Evolutionary conservation across 2,329 filamentous ascomycete genomes (phyloP).

Genomic region (Talaromyces sp.): DNA sequence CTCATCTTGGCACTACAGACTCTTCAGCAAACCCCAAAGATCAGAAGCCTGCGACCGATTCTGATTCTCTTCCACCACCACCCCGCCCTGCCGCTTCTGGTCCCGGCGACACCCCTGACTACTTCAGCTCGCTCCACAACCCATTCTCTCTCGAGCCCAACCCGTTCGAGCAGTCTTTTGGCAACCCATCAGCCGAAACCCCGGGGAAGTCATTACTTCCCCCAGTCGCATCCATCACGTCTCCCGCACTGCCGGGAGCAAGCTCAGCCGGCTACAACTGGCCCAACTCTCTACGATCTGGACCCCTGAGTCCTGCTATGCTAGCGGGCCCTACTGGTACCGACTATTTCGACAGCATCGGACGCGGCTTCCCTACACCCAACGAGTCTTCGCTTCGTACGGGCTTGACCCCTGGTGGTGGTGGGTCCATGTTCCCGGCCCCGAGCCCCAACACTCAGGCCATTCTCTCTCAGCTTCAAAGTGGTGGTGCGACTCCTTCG

Average conservation of each 20-base stretch:
- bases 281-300: conserved; percentile 83
- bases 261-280: conserved; percentile 72
- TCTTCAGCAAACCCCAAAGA: conserved; percentile 29
- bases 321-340: conserved; percentile 71
- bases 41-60: conserved; percentile 28
- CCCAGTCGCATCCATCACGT: conserved; percentile 85
- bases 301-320: conserved; percentile 95
- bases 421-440: conserved; percentile 94
- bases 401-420: conserved; percentile 88
- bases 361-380: conserved; percentile 84
- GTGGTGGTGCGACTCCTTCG: conserved; percentile 79
- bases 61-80: conserved; percentile 63
- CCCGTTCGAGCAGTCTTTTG: conserved; percentile 95
- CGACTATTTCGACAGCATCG: conserved; percentile 86
- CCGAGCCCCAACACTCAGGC: conserved; percentile 84
- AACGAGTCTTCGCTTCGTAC: conserved; percentile 94
- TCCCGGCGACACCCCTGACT: conserved; percentile 61
- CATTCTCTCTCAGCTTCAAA: conserved; percentile 73
- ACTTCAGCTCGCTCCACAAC: conserved; percentile 61
- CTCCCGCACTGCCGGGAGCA: conserved; percentile 76
- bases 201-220: conserved; percentile 80
- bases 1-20: conserved; percentile 4
- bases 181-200: conserved; percentile 66
- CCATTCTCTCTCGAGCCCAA: conserved; percentile 72
- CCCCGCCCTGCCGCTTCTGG: conserved; percentile 57